Evolutionary conservation across 2,329 filamentous ascomycete species (phyloP).

Genomic region (Colletotrichum neosansevieriae): DNA sequence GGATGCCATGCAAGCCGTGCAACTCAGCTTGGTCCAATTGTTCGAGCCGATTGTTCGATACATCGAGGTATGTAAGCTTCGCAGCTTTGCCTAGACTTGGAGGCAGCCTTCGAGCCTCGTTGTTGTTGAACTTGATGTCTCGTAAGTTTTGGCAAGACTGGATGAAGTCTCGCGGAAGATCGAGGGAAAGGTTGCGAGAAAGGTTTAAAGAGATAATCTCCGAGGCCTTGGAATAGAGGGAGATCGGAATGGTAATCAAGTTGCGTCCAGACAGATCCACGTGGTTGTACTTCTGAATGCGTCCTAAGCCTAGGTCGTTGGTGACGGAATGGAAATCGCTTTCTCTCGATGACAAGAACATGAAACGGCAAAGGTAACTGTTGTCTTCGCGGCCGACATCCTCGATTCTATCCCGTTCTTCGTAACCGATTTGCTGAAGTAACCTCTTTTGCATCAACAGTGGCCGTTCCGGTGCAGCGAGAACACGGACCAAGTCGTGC

Average conservation of each 20-base stretch:
- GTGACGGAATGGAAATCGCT: constrained; percentile 77
- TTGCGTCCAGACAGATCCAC: constrained; percentile 92
- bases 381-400: constrained; percentile 97
- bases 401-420: constrained; percentile 86
- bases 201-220: constrained; percentile 97
- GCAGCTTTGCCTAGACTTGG: constrained; percentile 84
- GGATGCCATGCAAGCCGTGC: constrained; percentile 77
- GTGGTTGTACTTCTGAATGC: constrained; percentile 91
- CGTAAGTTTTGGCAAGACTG: constrained; percentile 90
- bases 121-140: constrained; percentile 96
- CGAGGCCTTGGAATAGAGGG: constrained; percentile 87
- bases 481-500: constrained; percentile 87
- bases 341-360: constrained; percentile 90
- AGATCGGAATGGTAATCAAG: constrained; percentile 93
- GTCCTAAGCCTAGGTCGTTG: constrained; percentile 82
- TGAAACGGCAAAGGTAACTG: constrained; percentile 95
- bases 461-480: constrained; percentile 83
- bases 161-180: constrained; percentile 96
- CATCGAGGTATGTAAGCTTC: constrained; percentile 87
- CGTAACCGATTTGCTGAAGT: constrained; percentile 91
- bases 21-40: constrained; percentile 88
- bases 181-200: constrained; percentile 90
- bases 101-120: constrained; percentile 89
- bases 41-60: constrained; percentile 94
- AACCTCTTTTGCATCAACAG: constrained; percentile 92